Evolutionary conservation across 176 grass and related monocot species (phyloP), one percentile per base, ranked within the genome.

Genomic region (Lolium rigidum): DNA sequence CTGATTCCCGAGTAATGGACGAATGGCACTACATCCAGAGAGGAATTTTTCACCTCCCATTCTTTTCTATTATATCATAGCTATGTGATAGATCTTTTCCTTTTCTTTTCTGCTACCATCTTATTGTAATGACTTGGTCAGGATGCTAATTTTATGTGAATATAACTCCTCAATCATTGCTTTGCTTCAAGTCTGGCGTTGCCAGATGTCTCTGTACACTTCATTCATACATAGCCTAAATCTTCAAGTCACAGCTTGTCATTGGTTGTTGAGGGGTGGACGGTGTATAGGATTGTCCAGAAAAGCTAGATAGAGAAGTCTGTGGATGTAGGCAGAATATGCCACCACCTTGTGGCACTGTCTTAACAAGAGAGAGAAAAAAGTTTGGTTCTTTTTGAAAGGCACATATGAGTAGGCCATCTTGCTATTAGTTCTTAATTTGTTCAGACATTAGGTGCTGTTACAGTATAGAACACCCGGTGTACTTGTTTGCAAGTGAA

Each of bases 101-200:
- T 74, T 46, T 51, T 67, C 58, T 72, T 73, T 25, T 17, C 28
- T 74, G 21, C 47, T 48, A 26, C 38, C 38, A 66, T 82, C 68
- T 79, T 79, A 59, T 35, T 88, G 82, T 88, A 81, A 48, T 85
- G 90, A 88, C 82, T 78, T 43, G 70, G 82, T 82, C 86, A 85
- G 90, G 90, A 91, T 59, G 80, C 90, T 88, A 84, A 91, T 88
- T 84, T 85, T 88, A 72, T 91, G 90, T 91, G 77, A 91, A 91
- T 91, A 91, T 88, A 91, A 88, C 86, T 31, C 75, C 84, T 91
- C 90, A 48, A 91, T 85, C 86, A 88, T 91, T 85, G 86, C 62
- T 85, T 87, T 70, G 38, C 67, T 68, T 87, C 9, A 46, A 80
- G 26, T 15, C 50, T 54, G 60, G 77, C 21, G 7, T 60, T 81